A percentile compares a stretch with the other conserved stretches of the same genome.
Evolutionary conservation across 352 stramenopile species (phyloP).

Genomic region (Phytophthora fragariae): DNA sequence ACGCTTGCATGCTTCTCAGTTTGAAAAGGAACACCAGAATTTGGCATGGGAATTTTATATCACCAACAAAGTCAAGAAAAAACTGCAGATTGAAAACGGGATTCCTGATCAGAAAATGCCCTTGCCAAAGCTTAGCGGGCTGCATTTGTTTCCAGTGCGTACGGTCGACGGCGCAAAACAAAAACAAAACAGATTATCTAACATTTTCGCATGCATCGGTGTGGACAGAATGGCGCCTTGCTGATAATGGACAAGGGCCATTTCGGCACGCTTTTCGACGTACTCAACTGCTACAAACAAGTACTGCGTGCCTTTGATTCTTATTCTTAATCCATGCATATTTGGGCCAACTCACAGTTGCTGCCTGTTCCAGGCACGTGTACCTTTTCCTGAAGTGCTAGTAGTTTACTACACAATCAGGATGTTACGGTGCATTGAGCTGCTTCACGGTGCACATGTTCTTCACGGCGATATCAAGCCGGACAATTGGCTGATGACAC

Average conservation of each 20-base stretch:
- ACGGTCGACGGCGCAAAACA: neutral
- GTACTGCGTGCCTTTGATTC: slow-evolving; percentile 28
- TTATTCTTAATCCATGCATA: neutral
- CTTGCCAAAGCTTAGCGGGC: slow-evolving; percentile 50
- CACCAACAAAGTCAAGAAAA: slow-evolving; percentile 59
- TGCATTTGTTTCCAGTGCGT: slow-evolving; percentile 74
- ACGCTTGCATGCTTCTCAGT: slow-evolving; percentile 39
- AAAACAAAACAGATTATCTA: neutral
- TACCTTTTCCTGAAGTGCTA: slow-evolving; percentile 73
- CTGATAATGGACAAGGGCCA: slow-evolving; percentile 79
- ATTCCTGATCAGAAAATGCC: slow-evolving; percentile 37
- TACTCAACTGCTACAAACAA: slow-evolving; percentile 84
- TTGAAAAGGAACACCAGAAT: slow-evolving; percentile 74
- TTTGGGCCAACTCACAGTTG: slow-evolving; percentile 3
- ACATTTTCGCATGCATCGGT: neutral
- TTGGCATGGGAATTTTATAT: slow-evolving; percentile 87
- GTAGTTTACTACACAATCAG: slow-evolving; percentile 80
- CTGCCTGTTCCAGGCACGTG: slow-evolving; percentile 45
- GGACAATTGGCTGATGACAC: slow-evolving; percentile 85
- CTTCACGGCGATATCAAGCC: slow-evolving; percentile 90
- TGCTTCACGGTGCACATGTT: slow-evolving; percentile 67
- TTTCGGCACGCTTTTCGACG: slow-evolving; percentile 76
- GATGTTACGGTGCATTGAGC: slow-evolving; percentile 79
- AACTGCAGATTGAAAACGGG: slow-evolving; percentile 31
- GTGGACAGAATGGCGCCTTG: slow-evolving; percentile 72